Percentiles rank a stretch among this genome's conserved stretches.
Conservation (phyloP, 2,329 filamentous ascomycete genomes). For the Clonostachys solani region DNA sequence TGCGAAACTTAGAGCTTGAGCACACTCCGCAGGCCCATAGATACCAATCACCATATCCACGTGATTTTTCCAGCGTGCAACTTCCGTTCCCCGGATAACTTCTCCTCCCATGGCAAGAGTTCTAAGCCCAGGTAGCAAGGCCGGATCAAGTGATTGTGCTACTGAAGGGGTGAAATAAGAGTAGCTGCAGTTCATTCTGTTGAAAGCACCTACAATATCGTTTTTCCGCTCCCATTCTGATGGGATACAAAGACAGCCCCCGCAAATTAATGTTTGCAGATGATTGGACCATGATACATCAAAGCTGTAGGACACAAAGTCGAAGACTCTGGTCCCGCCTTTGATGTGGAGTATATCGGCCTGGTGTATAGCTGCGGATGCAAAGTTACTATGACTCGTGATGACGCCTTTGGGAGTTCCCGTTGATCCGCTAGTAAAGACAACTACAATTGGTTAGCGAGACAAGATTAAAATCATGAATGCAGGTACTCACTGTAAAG, state of each 20-base stretch:
- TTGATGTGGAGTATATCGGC: neutral
- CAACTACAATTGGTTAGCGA: too few species aligned
- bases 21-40: neutral
- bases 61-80: conserved; percentile 1
- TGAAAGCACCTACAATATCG: neutral
- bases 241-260: conserved; percentile 4
- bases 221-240: conserved; percentile 1
- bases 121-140: conserved; percentile 2
- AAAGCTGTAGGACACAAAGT: neutral
- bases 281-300: neutral
- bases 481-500: too few species aligned
- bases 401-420: conserved; percentile 14
- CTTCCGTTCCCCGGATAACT: neutral
- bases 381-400: conserved; percentile 8
- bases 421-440: conserved; percentile 11
- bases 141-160: conserved; percentile 2
- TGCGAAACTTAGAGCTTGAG: conserved; percentile 3
- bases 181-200: conserved; percentile 3
- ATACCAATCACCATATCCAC: conserved; percentile 1
- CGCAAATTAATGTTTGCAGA: conserved; percentile 1
- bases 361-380: conserved; percentile 28
- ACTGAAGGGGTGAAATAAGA: conserved; percentile 6
- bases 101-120: conserved; percentile 6
- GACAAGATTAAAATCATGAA: too few species aligned
- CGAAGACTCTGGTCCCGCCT: neutral